These are phyloP conservation scores for Candida albicans DNA, from an alignment of 1,139 yeast species.

Conservation along the genomic window DNA sequence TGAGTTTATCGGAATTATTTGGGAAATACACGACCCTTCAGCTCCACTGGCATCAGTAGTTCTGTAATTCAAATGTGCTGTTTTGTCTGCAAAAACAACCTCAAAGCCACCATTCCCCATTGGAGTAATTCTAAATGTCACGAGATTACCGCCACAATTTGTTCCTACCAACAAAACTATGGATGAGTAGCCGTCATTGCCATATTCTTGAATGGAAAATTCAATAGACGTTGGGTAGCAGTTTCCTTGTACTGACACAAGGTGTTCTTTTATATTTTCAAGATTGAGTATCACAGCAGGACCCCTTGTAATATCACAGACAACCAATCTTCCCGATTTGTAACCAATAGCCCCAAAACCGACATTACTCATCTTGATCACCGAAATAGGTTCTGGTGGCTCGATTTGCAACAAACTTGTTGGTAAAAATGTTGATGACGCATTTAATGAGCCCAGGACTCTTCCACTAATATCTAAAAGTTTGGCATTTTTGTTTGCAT, in stretches of 20 bases:
- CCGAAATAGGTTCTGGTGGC: conserved; percentile 49
- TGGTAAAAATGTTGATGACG: conserved; percentile 60
- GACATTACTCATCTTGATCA: conserved; percentile 66
- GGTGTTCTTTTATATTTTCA: conserved; percentile 42
- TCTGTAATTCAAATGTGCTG: conserved; percentile 41
- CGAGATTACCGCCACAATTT: conserved; percentile 66
- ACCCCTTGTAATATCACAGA: conserved; percentile 77
- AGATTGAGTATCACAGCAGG: conserved; percentile 70
- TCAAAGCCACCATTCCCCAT: conserved; percentile 66
- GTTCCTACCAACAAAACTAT: conserved; percentile 79
- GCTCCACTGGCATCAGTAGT: conserved; percentile 28
- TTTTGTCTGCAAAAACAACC: conserved; percentile 55
- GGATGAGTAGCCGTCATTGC: conserved; percentile 67
- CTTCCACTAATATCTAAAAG: conserved; percentile 33
- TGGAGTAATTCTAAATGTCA: conserved; percentile 69
- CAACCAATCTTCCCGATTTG: conserved; percentile 68
- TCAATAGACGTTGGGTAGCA: conserved; percentile 61
- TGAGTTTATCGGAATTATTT: conserved; percentile 59
- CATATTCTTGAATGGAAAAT: conserved; percentile 69
- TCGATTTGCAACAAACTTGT: conserved; percentile 43
- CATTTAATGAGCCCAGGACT: conserved; percentile 34
- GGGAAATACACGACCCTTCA: conserved; percentile 51
- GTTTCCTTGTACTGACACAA: conserved; percentile 36
- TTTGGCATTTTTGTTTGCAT: conserved; percentile 36
- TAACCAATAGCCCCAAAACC: conserved; percentile 89